phyloP scores from a whole-genome alignment of 768 basidiomycete species.

The Auriscalpium microsporum region DNA sequence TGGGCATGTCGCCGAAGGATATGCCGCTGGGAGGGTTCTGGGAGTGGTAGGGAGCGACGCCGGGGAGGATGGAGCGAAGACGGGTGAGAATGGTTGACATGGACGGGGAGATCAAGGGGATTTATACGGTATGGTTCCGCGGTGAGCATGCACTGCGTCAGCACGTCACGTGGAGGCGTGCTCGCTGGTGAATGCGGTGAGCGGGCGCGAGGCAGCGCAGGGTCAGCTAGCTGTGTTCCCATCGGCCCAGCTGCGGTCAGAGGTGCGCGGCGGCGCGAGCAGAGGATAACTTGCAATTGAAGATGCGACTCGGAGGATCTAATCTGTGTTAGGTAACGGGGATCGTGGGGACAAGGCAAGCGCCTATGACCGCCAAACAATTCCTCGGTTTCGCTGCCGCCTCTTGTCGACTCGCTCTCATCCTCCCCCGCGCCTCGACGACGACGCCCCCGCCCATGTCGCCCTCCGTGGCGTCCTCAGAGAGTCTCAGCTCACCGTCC shows the following conservation, averaged over 20 bases:
- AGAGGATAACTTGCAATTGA: too few relatives aligned
- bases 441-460: slow-evolving; percentile 21
- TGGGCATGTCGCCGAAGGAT: slow-evolving; percentile 2
- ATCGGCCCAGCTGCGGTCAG: too few relatives aligned
- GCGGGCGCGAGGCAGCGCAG: too few relatives aligned
- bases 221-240: too few relatives aligned
- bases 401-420: not conserved
- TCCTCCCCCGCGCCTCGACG: not conserved
- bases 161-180: not conserved
- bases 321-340: too few relatives aligned
- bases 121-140: too few relatives aligned
- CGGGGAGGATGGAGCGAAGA: not conserved
- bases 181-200: not conserved
- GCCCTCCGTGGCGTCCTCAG: slow-evolving; percentile 56
- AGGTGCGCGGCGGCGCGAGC: too few relatives aligned
- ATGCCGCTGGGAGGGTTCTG: slow-evolving; percentile 4
- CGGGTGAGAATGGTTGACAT: slow-evolving; percentile 6
- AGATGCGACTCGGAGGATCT: too few relatives aligned
- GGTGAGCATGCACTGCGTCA: not conserved
- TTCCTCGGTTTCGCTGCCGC: not conserved
- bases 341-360: too few relatives aligned
- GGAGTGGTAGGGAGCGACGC: not conserved
- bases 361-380: not conserved
- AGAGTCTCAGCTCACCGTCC: slow-evolving; percentile 58
- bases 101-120: too few relatives aligned